phyloP scores from a whole-genome alignment of 441 rosid genomes.

The Erodium trifolium region DNA sequence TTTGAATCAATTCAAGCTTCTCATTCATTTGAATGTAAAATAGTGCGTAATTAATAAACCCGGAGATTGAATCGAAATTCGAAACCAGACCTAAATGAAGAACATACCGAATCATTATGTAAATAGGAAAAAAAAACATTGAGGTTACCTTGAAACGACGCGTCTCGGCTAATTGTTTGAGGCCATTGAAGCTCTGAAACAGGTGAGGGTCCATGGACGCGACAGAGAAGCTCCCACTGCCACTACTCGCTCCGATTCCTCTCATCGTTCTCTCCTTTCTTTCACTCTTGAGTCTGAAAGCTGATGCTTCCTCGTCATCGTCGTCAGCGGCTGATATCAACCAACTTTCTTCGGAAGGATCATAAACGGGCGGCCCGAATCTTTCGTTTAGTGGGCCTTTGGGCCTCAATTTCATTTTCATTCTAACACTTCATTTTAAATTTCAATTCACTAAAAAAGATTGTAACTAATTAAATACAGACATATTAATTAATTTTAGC shows the following conservation, averaged over 20 bases:
- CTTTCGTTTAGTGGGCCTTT: not conserved
- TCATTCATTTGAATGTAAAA: not conserved
- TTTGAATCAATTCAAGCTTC: too few species aligned
- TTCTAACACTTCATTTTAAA: too few species aligned
- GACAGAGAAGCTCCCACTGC: not conserved
- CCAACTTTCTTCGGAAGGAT: not conserved
- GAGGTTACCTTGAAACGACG: constrained; percentile 57
- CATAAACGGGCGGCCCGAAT: not conserved
- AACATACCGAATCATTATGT: not conserved
- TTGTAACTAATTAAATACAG: too few species aligned
- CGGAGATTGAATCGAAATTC: not conserved
- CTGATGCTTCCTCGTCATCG: not conserved
- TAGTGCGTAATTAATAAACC: not conserved
- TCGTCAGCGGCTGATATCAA: not conserved
- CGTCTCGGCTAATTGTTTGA: constrained; percentile 54
- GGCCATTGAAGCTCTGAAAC: constrained; percentile 52
- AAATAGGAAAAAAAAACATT: not conserved
- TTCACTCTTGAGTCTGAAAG: not conserved
- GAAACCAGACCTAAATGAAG: not conserved
- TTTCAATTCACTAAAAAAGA: too few species aligned
- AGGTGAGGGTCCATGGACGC: constrained; percentile 22
- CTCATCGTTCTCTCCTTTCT: not conserved
- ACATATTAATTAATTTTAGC: too few species aligned
- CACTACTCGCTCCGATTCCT: not conserved
- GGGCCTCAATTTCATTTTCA: not conserved